Evolutionary conservation across 2,329 filamentous ascomycete genomes (phyloP).

Genomic region (Ascochyta fabae): DNA sequence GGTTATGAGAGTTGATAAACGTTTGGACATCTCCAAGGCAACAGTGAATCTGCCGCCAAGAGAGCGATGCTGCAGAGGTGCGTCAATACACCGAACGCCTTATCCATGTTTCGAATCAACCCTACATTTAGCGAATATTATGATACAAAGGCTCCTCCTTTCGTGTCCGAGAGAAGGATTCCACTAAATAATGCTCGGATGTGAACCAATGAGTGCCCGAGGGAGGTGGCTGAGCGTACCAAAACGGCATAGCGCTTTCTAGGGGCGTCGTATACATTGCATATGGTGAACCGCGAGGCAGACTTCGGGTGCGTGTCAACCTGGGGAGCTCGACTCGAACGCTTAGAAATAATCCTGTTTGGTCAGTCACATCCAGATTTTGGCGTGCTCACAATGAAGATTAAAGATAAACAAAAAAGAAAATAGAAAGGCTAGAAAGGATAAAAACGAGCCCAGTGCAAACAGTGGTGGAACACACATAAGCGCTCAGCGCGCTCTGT

Average conservation of each 20-base stretch:
- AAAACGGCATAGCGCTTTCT: conserved; percentile 1
- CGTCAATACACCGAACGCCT: conserved; percentile 6
- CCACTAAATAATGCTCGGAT: background rate
- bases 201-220: conserved; percentile 2
- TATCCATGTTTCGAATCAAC: conserved; percentile 3
- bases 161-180: background rate
- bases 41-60: conserved; percentile 15
- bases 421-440: too few species aligned
- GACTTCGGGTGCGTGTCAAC: conserved; percentile 3
- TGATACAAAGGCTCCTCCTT: conserved; percentile 7
- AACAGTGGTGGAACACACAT: too few species aligned
- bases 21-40: conserved; percentile 8
- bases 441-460: too few species aligned
- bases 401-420: too few species aligned
- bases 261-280: conserved; percentile 7
- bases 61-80: background rate
- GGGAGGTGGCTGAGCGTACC: background rate
- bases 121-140: conserved; percentile 1
- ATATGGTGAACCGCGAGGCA: conserved; percentile 12
- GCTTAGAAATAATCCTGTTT: too few species aligned
- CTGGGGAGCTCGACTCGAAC: too few species aligned
- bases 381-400: too few species aligned
- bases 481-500: too few species aligned
- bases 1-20: conserved; percentile 4
- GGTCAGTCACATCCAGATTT: too few species aligned